phyloP scores from a whole-genome alignment of 805 yeast genomes.

The Candida ortonii region DNA sequence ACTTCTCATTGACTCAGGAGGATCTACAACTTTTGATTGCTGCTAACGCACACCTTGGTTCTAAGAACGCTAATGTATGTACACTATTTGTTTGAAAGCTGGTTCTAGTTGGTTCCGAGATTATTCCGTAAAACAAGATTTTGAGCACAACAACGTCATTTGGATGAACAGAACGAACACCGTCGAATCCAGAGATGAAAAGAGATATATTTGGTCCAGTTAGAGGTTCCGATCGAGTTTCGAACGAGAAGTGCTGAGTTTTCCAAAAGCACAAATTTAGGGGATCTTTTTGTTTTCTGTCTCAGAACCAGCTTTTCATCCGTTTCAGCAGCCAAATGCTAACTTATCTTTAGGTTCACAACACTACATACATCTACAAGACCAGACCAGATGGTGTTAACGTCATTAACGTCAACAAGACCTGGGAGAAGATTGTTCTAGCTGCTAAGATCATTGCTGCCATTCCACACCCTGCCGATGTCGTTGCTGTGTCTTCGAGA shows the following conservation, averaged over 20 bases:
- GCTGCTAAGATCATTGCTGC: constrained; percentile 99
- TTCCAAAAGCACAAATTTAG: too few relatives aligned
- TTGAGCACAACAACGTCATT: too few relatives aligned
- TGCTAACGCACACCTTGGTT: constrained; percentile 99
- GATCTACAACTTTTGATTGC: constrained; percentile 99
- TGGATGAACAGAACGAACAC: too few relatives aligned
- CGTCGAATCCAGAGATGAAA: too few relatives aligned
- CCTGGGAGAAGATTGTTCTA: constrained; percentile 99
- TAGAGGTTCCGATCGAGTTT: neutral
- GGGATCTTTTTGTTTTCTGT: too few relatives aligned
- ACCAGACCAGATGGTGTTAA: constrained; percentile 99
- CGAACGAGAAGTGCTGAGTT: neutral
- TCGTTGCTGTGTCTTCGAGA: constrained; percentile 98
- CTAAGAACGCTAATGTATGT: constrained; percentile 99
- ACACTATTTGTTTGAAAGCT: constrained; percentile 11
- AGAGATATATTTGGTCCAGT: too few relatives aligned
- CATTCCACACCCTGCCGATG: constrained; percentile 97
- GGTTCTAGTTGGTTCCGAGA: neutral
- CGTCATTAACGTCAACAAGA: constrained; percentile 96
- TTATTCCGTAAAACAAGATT: neutral
- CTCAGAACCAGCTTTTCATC: too few relatives aligned
- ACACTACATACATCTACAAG: constrained; percentile 94
- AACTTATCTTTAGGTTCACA: constrained; percentile 69
- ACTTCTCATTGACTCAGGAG: constrained; percentile 69
- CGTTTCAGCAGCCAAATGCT: too few relatives aligned